These are phyloP conservation scores for Tricholoma furcatifolium DNA, from an alignment of 768 basidiomycete species.

Conservation along the genomic window DNA sequence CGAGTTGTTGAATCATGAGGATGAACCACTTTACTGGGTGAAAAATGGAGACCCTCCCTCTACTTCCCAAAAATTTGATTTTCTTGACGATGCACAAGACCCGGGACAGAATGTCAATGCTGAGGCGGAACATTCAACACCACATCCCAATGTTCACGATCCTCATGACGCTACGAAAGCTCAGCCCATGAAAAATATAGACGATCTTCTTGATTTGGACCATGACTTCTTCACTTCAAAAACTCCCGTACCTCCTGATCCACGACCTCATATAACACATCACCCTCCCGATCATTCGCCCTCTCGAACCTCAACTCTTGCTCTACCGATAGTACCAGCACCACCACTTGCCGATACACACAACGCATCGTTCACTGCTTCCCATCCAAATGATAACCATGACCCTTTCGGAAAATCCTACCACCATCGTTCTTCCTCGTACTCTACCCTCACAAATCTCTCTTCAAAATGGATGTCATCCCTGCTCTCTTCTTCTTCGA, in stretches of 20 bases:
- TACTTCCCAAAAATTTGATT: neutral
- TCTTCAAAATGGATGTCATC: constrained; percentile 53
- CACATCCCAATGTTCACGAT: neutral
- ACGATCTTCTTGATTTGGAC: constrained; percentile 30
- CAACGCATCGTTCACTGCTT: constrained; percentile 20
- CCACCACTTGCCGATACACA: constrained; percentile 20
- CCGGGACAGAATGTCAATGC: neutral
- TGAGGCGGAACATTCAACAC: neutral
- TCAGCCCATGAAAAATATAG: constrained; percentile 9
- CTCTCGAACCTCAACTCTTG: constrained; percentile 25
- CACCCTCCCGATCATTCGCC: constrained; percentile 27
- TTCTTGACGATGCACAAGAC: neutral
- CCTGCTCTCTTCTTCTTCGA: constrained; percentile 27
- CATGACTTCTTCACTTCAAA: constrained; percentile 31
- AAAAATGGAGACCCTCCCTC: constrained; percentile 18
- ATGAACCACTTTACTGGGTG: constrained; percentile 69
- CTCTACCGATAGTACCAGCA: constrained; percentile 13
- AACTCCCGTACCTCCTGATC: constrained; percentile 3
- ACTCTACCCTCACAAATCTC: constrained; percentile 42
- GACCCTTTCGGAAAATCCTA: constrained; percentile 4
- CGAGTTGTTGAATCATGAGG: constrained; percentile 64
- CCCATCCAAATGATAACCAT: constrained; percentile 14
- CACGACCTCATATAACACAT: constrained; percentile 14
- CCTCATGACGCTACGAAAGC: neutral
- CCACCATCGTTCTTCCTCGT: constrained; percentile 25